These are phyloP conservation scores for Stereum hirsutum DNA, from an alignment of 1,284 basidiomycete genomes.

Conservation along the genomic window DNA sequence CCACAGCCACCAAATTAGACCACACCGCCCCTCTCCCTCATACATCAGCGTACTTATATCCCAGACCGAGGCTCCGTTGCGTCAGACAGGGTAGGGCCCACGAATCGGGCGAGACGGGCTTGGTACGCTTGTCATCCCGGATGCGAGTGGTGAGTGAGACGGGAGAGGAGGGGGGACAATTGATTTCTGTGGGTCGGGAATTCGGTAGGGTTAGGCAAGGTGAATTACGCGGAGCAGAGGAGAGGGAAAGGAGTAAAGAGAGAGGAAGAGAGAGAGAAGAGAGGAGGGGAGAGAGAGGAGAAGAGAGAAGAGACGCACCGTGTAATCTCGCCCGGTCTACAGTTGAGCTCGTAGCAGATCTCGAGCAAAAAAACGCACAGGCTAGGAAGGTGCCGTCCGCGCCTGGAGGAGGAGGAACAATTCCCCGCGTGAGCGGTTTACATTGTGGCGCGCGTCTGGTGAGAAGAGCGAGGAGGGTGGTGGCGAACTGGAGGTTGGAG, in stretches of 20 bases:
- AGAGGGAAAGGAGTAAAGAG: too few species aligned
- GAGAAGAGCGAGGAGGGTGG: slow-evolving; percentile 63
- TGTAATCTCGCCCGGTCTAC: slow-evolving; percentile 87
- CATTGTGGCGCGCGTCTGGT: slow-evolving; percentile 60
- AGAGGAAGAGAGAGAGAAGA: too few species aligned
- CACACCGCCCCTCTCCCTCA: slow-evolving; percentile 79
- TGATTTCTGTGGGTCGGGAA: slow-evolving; percentile 63
- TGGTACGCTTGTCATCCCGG: slow-evolving; percentile 89
- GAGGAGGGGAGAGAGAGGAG: too few species aligned
- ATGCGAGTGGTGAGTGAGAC: slow-evolving; percentile 74
- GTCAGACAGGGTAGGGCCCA: slow-evolving; percentile 45
- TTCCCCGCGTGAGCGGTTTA: slow-evolving; percentile 68
- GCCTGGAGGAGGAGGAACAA: slow-evolving; percentile 39
- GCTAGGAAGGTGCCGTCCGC: slow-evolving; percentile 50
- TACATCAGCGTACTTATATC: slow-evolving; percentile 19
- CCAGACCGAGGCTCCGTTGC: slow-evolving; percentile 20
- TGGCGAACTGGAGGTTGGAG: slow-evolving; percentile 61
- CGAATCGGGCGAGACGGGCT: slow-evolving; percentile 76
- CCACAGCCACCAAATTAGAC: slow-evolving; percentile 99
- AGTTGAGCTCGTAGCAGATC: slow-evolving; percentile 91
- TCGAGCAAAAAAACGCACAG: slow-evolving; percentile 90
- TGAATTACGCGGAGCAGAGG: too few species aligned
- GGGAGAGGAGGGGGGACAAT: slow-evolving; percentile 82
- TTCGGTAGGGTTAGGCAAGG: too few species aligned
- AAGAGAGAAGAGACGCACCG: too few species aligned